Base-by-base conservation (phyloP, 1,284 basidiomycete species). In the Schizophyllum amplum region DNA sequence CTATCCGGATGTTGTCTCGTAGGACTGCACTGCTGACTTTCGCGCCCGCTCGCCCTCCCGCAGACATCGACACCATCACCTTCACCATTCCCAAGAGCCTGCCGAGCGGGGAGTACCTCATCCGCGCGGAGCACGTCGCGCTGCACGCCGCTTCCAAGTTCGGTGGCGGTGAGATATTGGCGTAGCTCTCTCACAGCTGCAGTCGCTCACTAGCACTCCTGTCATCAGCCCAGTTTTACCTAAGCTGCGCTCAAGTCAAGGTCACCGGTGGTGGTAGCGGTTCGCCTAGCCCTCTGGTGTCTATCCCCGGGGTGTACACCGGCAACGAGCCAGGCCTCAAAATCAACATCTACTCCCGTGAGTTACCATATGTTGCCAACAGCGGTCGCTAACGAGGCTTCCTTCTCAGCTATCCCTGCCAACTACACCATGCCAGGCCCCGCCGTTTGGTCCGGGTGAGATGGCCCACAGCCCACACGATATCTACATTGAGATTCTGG, bases 71-170 rank as follows among this genome's bases (percentile, higher is more conserved):
- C 13, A 17, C 11, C 13, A 42, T 42, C 33, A 42, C 33, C 33
- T 42, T 42, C 33, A 17, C 11, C 33, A 42, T 42, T 9, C 33
- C 33, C 33, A 42, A 42, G 33, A 17, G 13, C 7, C 7, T 42
- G 7, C 33, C 33, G 33, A 42, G 33, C 7, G 33, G 33, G 13
- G 33, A 42, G 33, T 68, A 69, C 55, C 66, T 69, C 62, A 72
- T 81, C 60, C 76, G 78, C 52, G 72, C 75, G 63, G 78, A 81
- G 61, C 68, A 75, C 22, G 76, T 79, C 56, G 77, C 77, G 47
- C 63, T 77, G 51, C 75, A 78, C 62, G 53, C 62, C 21, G 72
- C 72, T 22, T 62, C 62, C 13, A 67, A 64, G 9, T 71, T 66
- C 59, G 66, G 66, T 52, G 73, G 72, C 55, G 73, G 72, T 73